Evolutionary conservation across 345 rosid genomes (phyloP).

Genomic region (Boechera stricta): DNA sequence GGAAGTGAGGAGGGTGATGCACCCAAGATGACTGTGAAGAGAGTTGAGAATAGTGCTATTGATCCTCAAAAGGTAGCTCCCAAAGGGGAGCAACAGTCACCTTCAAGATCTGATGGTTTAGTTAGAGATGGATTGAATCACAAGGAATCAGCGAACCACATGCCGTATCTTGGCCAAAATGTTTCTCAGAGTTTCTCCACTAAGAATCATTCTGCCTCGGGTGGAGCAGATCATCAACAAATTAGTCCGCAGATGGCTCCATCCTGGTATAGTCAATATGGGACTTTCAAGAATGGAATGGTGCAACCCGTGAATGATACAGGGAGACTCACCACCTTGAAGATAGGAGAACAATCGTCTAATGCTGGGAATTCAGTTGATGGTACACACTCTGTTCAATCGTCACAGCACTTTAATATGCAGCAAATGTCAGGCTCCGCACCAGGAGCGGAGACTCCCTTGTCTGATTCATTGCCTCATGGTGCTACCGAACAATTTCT

Average conservation of each 20-base stretch:
- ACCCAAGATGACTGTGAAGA: constrained; percentile 54
- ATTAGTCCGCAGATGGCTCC: constrained; percentile 79
- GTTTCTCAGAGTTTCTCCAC: constrained; percentile 48
- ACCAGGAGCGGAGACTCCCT: constrained; percentile 48
- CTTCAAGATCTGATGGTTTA: constrained; percentile 49
- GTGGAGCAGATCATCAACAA: constrained; percentile 57
- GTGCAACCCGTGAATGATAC: constrained; percentile 55
- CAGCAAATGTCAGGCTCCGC: constrained; percentile 45
- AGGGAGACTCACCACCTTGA: constrained; percentile 46
- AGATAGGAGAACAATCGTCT: constrained; percentile 53
- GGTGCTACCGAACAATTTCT: constrained; percentile 46
- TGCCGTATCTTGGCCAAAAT: constrained; percentile 44
- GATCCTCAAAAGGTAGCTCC: constrained; percentile 53
- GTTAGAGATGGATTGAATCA: constrained; percentile 45
- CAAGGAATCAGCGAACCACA: constrained; percentile 37
- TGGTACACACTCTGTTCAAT: constrained; percentile 45
- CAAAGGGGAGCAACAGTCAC: constrained; percentile 52
- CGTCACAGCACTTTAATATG: constrained; percentile 47
- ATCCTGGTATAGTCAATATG: constrained; percentile 78
- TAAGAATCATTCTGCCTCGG: constrained; percentile 48
- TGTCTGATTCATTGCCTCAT: constrained; percentile 48
- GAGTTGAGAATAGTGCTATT: constrained; percentile 54
- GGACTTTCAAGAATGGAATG: constrained; percentile 72
- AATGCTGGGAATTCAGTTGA: constrained; percentile 54
- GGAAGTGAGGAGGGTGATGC: constrained; percentile 57